A percentile compares a stretch with the other conserved stretches of the same genome.
Conservation (phyloP, 1,284 basidiomycete species). For the Trametes hirsuta region DNA sequence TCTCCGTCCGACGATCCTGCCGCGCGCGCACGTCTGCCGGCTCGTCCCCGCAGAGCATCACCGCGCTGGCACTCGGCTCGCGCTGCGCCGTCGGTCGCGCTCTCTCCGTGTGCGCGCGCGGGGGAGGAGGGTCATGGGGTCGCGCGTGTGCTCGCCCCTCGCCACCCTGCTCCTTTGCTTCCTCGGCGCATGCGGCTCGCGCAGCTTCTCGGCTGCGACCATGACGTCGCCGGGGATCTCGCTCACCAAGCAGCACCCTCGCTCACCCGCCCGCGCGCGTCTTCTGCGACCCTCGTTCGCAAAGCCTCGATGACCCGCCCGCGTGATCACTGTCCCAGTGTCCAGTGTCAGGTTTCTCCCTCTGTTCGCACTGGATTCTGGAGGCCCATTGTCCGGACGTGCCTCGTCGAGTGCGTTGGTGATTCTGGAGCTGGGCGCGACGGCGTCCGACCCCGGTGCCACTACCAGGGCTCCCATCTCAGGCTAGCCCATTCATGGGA, state of each 20-base stretch:
- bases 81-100: conserved; percentile 15
- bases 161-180: conserved; percentile 9
- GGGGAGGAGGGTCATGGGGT: conserved; percentile 16
- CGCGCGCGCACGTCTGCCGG: background rate
- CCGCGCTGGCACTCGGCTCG: conserved; percentile 4
- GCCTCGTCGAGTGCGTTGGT: background rate
- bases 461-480: conserved; percentile 9
- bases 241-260: conserved; percentile 5
- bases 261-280: background rate
- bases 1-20: conserved; percentile 6
- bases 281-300: background rate
- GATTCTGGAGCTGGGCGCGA: background rate
- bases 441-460: conserved; percentile 6
- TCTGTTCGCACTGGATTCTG: background rate
- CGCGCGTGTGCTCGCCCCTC: conserved; percentile 9
- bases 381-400: background rate
- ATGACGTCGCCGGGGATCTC: conserved; percentile 13
- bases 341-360: background rate
- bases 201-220: conserved; percentile 4
- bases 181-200: conserved; percentile 13
- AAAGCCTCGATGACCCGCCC: background rate
- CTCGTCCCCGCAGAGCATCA: conserved; percentile 11
- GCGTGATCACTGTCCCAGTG: background rate
- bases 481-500: conserved; percentile 17
- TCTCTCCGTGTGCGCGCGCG: background rate